Evolutionary conservation across 2,329 filamentous ascomycete species (phyloP), one percentile per base, ranked within the genome.

Genomic region (Trichocomaceae sp.): DNA sequence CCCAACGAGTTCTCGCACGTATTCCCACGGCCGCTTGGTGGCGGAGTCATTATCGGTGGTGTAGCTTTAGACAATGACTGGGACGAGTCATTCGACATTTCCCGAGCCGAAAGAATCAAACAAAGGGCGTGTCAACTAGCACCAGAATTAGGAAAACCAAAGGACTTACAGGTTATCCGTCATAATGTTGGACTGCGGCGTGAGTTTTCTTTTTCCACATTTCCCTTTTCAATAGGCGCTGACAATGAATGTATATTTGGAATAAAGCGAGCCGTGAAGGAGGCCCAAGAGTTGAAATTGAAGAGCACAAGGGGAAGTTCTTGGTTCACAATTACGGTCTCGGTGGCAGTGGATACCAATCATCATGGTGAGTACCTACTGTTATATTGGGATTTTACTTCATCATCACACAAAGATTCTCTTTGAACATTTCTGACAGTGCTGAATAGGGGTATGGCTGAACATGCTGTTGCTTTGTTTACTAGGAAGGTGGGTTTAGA

Each of bases 301-400:
- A 56, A 26, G 50, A 56, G 9, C 35, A 37, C 12, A 39, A 50
- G 10, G 54, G 54, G 9, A 39, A 41, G 15, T 37, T 47, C 29
- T 37, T 56, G 29, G 29, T 56, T 7, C 54, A 56, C n/a, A 56
- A 52, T 33, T 56, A 56, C 17, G 54, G 54, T 26, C 37, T 45
- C 49, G 54, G 54, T 5, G 54, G 54, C 22, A 17, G 49, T n/a
- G 54, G 54, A 33, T 56, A 56, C 44, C 54, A 56, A 31, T 56
- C 54, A 13, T 56, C 54, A 23, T 56, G 54, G 54, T 56, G 42
- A 45, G 54, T 52, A 8, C 39, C 26, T 23, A 46, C 5, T 15
- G 31, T 15, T 2, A 35, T 3, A 26, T 13, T 35, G 31, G 9
- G 31, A 4, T 4, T 35, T 5, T 15, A 23, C 22, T 48, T 19